phyloP scores from a whole-genome alignment of 2,329 filamentous ascomycete species.

The Exophiala viscosa region DNA sequence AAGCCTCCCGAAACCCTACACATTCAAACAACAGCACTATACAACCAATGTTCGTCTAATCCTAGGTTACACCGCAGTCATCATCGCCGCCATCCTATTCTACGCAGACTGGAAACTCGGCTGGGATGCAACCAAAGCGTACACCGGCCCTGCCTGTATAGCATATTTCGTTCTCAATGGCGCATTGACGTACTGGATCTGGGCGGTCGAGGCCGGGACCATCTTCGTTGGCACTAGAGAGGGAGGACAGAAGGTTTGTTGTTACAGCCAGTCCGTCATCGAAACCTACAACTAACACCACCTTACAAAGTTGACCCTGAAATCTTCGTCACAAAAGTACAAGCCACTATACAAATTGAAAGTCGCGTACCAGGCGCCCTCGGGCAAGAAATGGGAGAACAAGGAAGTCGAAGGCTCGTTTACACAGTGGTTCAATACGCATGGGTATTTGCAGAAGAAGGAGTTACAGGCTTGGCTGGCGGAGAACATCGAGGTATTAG shows the following conservation, averaged over 20 bases:
- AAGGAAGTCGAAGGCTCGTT: constrained; percentile 55
- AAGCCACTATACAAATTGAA: constrained; percentile 75
- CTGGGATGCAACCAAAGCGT: constrained; percentile 79
- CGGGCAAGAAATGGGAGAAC: constrained; percentile 41
- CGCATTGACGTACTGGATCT: constrained; percentile 78
- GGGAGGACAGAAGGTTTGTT: constrained; percentile 60
- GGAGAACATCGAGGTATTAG: constrained; percentile 53
- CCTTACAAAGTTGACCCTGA: constrained; percentile 62
- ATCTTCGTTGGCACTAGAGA: constrained; percentile 73
- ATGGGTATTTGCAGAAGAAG: constrained; percentile 58
- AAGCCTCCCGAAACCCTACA: constrained; percentile 60
- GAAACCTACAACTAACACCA: background rate
- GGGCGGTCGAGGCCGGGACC: constrained; percentile 72
- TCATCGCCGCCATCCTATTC: constrained; percentile 78
- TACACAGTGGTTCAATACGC: constrained; percentile 57
- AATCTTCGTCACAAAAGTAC: constrained; percentile 71
- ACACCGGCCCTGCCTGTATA: constrained; percentile 73
- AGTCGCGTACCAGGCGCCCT: constrained; percentile 48
- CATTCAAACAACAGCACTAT: constrained; percentile 74
- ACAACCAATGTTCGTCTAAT: constrained; percentile 78
- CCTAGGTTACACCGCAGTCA: constrained; percentile 78
- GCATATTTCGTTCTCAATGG: constrained; percentile 77
- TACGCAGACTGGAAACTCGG: constrained; percentile 87
- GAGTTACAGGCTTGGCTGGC: constrained; percentile 62
- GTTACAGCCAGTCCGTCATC: background rate